Evolutionary conservation across 2,329 filamentous ascomycete species (phyloP), one percentile per base, ranked within the genome.

Genomic region (Pseudogymnoascus sp.): DNA sequence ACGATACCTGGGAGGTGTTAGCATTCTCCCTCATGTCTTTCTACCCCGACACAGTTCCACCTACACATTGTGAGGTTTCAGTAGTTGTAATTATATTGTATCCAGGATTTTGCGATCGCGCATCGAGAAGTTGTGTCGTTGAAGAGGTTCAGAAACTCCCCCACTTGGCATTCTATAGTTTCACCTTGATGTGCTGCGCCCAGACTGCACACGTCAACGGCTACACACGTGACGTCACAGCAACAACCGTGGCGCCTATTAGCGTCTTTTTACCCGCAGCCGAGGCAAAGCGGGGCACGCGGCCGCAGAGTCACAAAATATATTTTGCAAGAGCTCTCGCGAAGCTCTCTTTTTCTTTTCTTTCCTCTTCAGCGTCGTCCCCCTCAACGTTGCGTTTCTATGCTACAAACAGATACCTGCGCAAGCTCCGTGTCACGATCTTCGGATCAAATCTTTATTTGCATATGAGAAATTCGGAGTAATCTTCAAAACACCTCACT

Each of bases 401-500:
- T 92, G 89, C 89, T 88, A 87, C 88, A 89, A 84, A 84, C 83
- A 79, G 82, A 90, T 79, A 80, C 69, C 71, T 67, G 71, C 72
- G 73, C 71, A 67, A 68, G 62, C 63, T 29, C 26, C n/a, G 41
- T 58, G 36, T 66, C 63, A 70, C 65, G 68, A 65, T 69, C 68
- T 62, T 66, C 35, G 40, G 66, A 66, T 66, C 64, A 61, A 39
- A 60, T 26, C 47, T 41, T 58, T 63, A 66, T 71, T 67, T 78
- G 90, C 90, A 92, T 91, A 91, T 92, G 90, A 91, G 90, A 94
- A 94, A 94, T 93, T 94, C 90, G 90, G 90, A 94, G 90, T 89
- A 94, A 86, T 92, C 89, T 92, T 90, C 89, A 91, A 71, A 74
- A 72, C 66, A 73, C 73, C 74, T 71, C 66, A 67, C 72, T 75